Conservation (phyloP, 176 grass and related monocot species). For the Neostapfia colusana region DNA sequence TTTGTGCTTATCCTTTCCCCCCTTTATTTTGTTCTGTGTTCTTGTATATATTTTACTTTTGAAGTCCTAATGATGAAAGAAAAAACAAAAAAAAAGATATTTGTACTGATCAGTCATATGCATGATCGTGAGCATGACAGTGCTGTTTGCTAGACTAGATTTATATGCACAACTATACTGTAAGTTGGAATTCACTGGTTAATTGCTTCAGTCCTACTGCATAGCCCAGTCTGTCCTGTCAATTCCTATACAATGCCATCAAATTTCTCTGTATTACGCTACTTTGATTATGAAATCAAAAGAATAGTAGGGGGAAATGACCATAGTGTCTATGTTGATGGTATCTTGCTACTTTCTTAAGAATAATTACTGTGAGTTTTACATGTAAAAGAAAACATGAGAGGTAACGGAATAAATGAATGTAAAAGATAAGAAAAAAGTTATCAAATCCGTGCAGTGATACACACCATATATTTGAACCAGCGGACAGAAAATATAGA, state of each 20-base stretch:
- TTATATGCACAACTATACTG: neutral
- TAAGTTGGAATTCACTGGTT: neutral
- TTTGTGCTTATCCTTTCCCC: neutral
- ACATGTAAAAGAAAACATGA: neutral
- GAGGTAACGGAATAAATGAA: neutral
- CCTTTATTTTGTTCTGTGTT: neutral
- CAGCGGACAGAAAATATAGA: neutral
- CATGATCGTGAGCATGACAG: neutral
- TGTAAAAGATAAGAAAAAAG: neutral
- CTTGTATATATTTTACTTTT: slow-evolving; percentile 6
- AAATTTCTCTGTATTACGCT: neutral
- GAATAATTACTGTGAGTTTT: neutral
- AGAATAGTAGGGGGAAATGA: neutral
- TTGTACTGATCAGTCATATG: slow-evolving; percentile 7
- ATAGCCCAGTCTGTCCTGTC: no score
- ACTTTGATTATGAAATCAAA: neutral
- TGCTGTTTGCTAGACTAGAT: slow-evolving; percentile 1
- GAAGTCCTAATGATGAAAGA: neutral
- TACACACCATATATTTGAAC: neutral
- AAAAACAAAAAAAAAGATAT: neutral
- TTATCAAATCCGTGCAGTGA: neutral
- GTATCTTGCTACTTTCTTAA: neutral
- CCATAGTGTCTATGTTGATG: neutral
- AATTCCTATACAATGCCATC: no score
- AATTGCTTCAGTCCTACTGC: neutral